A percentile compares a stretch with the other conserved stretches of the same genome.
Evolutionary conservation across 305 asterid genomes (phyloP).

Genomic region (Solanum hybrid): DNA sequence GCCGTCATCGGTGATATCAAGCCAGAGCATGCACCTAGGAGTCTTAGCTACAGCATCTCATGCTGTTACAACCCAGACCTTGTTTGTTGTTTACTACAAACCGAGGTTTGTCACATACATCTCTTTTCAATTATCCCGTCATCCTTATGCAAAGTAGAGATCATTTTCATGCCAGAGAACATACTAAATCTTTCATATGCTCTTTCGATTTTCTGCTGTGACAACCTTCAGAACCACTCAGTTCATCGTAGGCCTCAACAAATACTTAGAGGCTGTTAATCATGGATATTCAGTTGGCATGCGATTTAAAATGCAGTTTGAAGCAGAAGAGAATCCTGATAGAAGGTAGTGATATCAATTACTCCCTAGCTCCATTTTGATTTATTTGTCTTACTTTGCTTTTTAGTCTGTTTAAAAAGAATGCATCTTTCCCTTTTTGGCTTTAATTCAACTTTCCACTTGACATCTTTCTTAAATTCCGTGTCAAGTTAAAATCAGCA

Average conservation of each 20-base stretch:
- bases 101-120: conserved; percentile 47
- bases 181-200: not conserved
- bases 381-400: not conserved
- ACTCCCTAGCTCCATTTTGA: not conserved
- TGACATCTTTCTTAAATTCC: not conserved
- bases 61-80: conserved; percentile 61
- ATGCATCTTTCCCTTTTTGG: not conserved
- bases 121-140: not conserved
- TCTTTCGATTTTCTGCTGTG: not conserved
- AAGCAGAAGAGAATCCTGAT: conserved; percentile 93
- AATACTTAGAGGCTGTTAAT: conserved; percentile 61
- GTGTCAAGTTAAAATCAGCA: not conserved
- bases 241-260: conserved; percentile 82
- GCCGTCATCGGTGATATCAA: conserved; percentile 90
- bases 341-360: conserved; percentile 44
- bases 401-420: not conserved
- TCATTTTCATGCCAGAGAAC: conserved; percentile 1
- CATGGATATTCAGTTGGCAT: conserved; percentile 73
- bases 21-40: conserved; percentile 97
- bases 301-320: conserved; percentile 90
- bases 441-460: not conserved
- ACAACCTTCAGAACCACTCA: conserved; percentile 62
- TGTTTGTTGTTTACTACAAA: conserved; percentile 82
- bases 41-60: conserved; percentile 97
- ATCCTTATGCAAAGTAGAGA: not conserved